A percentile compares a stretch with the other conserved stretches of the same genome.
phyloP scores from a whole-genome alignment of 306 rosid species.

The Acacia melanoxylon region DNA sequence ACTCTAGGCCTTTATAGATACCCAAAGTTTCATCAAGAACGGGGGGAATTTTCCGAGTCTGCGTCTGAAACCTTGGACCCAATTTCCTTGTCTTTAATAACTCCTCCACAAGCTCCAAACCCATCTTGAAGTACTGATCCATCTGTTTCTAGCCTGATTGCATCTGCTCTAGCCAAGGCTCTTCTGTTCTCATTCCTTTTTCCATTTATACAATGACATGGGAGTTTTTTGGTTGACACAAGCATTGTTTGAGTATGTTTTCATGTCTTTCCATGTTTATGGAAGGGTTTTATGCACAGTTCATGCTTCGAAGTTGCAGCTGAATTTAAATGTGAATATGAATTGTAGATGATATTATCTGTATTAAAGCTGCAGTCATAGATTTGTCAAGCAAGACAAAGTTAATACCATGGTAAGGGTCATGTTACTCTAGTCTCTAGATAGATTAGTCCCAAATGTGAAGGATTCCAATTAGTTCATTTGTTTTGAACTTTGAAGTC shows the following conservation, averaged over 20 bases:
- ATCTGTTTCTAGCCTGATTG: too few relatives aligned
- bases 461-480: background rate
- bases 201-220: background rate
- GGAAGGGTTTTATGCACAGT: background rate
- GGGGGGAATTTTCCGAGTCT: too few relatives aligned
- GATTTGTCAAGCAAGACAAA: background rate
- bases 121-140: too few relatives aligned
- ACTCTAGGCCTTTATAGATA: background rate
- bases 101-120: too few relatives aligned
- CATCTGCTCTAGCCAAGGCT: too few relatives aligned
- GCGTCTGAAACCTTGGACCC: too few relatives aligned
- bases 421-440: background rate
- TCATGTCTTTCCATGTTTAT: background rate
- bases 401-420: background rate
- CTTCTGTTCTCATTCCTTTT: too few relatives aligned
- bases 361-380: conserved; percentile 14
- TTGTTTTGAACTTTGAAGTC: background rate
- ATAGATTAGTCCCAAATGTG: background rate
- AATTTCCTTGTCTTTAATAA: too few relatives aligned
- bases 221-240: background rate
- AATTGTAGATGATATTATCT: conserved; percentile 13
- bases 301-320: background rate
- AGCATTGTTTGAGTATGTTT: background rate
- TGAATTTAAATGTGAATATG: conserved; percentile 18
- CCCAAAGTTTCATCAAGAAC: too few relatives aligned